Conservation (phyloP, 2,329 filamentous ascomycete genomes). For the Basipetospora sp. region DNA sequence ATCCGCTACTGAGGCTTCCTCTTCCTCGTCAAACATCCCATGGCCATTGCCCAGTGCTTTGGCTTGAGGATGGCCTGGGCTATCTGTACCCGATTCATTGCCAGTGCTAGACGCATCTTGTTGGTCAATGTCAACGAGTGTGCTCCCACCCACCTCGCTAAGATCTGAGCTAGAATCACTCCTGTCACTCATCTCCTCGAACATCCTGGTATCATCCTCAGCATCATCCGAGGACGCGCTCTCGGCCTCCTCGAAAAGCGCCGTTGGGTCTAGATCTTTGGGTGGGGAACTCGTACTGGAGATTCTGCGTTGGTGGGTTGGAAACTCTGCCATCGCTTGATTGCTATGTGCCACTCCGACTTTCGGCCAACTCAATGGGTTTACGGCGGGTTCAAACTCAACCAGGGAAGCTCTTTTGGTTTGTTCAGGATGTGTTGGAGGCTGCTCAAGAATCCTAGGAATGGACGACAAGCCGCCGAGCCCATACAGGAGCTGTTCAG, state of each 20-base stretch:
- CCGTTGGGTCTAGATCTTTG: not conserved
- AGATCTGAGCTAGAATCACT: not conserved
- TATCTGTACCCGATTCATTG: not conserved
- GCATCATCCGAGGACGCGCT: not conserved
- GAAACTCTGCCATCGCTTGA: no score
- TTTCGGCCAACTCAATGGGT: no score
- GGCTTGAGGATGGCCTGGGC: not conserved
- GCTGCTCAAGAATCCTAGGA: not conserved
- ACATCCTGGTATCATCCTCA: not conserved
- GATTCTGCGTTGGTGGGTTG: no score
- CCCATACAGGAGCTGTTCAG: no score
- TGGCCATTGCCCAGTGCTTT: not conserved
- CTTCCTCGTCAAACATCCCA: not conserved
- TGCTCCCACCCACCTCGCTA: not conserved
- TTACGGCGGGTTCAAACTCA: no score
- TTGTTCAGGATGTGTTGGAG: not conserved
- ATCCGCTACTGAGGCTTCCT: not conserved
- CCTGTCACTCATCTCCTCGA: not conserved
- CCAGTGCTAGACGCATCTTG: not conserved
- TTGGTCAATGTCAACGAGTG: not conserved
- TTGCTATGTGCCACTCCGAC: no score
- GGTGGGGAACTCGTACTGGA: not conserved
- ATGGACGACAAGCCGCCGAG: not conserved
- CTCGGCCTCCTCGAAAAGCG: not conserved
- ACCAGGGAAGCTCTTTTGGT: no score